These are phyloP conservation scores for Themeda triandra DNA, from an alignment of 176 grass and related monocot genomes.

Conservation along the genomic window DNA sequence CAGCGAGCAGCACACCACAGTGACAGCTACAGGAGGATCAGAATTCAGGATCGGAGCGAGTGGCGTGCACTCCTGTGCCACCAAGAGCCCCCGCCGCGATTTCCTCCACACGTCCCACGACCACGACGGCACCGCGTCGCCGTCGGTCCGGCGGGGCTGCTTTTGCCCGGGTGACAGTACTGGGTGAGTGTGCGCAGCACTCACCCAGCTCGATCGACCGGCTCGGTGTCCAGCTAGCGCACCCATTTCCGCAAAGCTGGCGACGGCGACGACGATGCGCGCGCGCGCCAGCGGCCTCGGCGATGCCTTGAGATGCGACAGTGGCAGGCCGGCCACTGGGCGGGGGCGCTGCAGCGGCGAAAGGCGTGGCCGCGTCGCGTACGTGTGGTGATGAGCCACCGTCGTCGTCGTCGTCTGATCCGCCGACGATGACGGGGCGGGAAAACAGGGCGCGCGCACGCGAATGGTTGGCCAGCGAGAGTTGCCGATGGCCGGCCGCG, in stretches of 20 bases:
- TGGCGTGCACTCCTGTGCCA: conserved; percentile 14
- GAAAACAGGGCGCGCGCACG: not conserved
- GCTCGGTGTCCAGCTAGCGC: not conserved
- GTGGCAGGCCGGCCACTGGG: not conserved
- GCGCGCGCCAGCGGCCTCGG: too few species aligned
- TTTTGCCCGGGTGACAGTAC: not conserved
- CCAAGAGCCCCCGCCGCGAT: not conserved
- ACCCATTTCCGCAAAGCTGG: conserved; percentile 7
- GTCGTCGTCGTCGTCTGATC: not conserved
- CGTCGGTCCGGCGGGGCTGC: not conserved
- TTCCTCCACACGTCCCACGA: not conserved
- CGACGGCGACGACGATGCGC: not conserved
- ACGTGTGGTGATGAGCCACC: not conserved
- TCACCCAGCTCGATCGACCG: not conserved
- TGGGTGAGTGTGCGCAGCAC: conserved; percentile 4
- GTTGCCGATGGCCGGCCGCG: not conserved
- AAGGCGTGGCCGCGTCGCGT: too few species aligned
- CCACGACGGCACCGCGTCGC: not conserved
- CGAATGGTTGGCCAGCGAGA: not conserved
- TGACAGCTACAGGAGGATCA: not conserved
- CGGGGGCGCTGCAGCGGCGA: not conserved
- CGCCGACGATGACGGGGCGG: not conserved
- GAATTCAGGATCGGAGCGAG: not conserved
- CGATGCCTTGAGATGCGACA: not conserved
- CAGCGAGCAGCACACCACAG: too few species aligned